Conservation (phyloP, 768 basidiomycete genomes). For the Pulveroboletus sp. region DNA sequence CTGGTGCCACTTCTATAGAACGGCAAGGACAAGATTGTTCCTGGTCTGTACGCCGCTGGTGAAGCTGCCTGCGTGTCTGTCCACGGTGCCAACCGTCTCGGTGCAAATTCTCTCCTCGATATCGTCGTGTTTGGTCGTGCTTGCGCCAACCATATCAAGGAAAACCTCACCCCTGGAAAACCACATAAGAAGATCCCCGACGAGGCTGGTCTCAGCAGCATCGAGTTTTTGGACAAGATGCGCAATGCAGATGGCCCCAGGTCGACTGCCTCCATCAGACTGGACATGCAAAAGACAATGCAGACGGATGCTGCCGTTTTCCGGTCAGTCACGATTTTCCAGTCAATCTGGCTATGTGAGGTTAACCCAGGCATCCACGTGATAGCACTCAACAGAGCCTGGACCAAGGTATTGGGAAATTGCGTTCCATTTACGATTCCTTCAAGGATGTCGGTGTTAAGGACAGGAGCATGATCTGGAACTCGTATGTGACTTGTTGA, state of each 20-base stretch:
- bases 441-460: conserved; percentile 93
- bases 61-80: conserved; percentile 99
- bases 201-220: conserved; percentile 77
- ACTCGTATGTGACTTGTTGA: conserved; percentile 63
- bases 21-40: conserved; percentile 91
- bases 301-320: conserved; percentile 97
- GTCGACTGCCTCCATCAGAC: conserved; percentile 83
- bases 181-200: conserved; percentile 86
- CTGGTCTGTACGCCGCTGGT: conserved; percentile 96
- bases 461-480: conserved; percentile 99
- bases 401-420: conserved; percentile 89
- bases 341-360: neutral
- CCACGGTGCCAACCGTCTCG: conserved; percentile 98
- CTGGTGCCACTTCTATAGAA: conserved; percentile 35
- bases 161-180: conserved; percentile 83
- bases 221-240: conserved; percentile 87
- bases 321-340: conserved; percentile 44
- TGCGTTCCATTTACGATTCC: conserved; percentile 81
- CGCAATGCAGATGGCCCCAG: conserved; percentile 78
- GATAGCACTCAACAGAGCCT: conserved; percentile 78
- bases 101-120: conserved; percentile 97
- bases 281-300: conserved; percentile 99
- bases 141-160: conserved; percentile 96
- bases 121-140: conserved; percentile 99
- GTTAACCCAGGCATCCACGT: conserved; percentile 2